Conservation (phyloP, 2,329 filamentous ascomycete genomes). For the Pezicula carpinea region DNA sequence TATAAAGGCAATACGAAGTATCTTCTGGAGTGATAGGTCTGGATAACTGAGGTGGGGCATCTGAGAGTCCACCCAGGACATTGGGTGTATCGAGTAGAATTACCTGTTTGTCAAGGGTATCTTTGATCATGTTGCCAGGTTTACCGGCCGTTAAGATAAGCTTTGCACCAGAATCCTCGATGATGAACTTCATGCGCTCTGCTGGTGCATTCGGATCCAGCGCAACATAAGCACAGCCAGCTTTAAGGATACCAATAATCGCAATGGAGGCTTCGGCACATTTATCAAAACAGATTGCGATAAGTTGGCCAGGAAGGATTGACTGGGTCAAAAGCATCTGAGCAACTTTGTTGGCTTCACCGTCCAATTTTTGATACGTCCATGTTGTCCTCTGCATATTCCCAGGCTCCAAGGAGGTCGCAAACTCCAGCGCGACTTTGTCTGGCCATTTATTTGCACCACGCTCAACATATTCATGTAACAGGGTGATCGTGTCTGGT, state of each 20-base stretch:
- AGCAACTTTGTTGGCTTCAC: slow-evolving; percentile 68
- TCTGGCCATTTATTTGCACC: slow-evolving; percentile 52
- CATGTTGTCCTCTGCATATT: slow-evolving; percentile 50
- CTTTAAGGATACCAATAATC: slow-evolving; percentile 31
- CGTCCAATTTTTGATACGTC: slow-evolving; percentile 71
- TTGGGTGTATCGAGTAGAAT: slow-evolving; percentile 23
- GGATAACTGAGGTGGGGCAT: slow-evolving; percentile 20
- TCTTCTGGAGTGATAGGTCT: slow-evolving; percentile 20
- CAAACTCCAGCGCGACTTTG: slow-evolving; percentile 71
- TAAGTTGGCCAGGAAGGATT: slow-evolving; percentile 45
- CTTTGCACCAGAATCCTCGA: slow-evolving; percentile 60
- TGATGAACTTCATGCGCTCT: slow-evolving; percentile 28
- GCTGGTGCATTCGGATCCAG: slow-evolving; percentile 33
- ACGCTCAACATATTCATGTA: slow-evolving; percentile 76
- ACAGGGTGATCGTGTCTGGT: slow-evolving; percentile 47
- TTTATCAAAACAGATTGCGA: slow-evolving; percentile 34
- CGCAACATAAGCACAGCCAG: slow-evolving; percentile 33
- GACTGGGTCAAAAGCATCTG: slow-evolving; percentile 51
- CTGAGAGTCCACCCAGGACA: slow-evolving; percentile 8
- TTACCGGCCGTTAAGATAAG: slow-evolving; percentile 55
- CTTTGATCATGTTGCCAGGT: slow-evolving; percentile 34
- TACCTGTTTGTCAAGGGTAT: slow-evolving; percentile 10
- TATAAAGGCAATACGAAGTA: slow-evolving; percentile 31
- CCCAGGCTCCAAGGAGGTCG: slow-evolving; percentile 46
- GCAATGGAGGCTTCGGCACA: slow-evolving; percentile 32